Evolutionary conservation across 495 filamentous ascomycete genomes (phyloP).

Genomic region (Daldinia childiae): DNA sequence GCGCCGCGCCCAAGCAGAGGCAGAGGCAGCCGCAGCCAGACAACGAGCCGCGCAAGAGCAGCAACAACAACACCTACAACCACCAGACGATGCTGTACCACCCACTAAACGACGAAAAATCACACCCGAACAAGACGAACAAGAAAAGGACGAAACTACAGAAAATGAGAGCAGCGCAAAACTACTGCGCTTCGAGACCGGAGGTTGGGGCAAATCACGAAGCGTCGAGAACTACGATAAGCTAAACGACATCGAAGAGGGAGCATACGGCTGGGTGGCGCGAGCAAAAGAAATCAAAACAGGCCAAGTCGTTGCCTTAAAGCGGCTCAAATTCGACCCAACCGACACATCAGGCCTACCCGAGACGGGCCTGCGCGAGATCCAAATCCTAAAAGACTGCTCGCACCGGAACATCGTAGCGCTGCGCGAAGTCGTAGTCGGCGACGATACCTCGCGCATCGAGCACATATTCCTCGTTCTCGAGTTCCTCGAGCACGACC

Average conservation of each 20-base stretch:
- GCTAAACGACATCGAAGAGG: conserved; percentile 97
- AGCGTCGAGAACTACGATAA: conserved; percentile 90
- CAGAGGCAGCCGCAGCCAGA: conserved; percentile 42
- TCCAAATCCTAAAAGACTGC: conserved; percentile 64
- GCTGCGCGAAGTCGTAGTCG: conserved; percentile 86
- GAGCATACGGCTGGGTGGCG: conserved; percentile 94
- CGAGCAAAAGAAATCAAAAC: conserved; percentile 81
- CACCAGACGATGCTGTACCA: conserved; percentile 47
- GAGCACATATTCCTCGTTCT: conserved; percentile 94
- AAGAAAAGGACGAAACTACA: conserved; percentile 35
- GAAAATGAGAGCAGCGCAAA: conserved; percentile 44
- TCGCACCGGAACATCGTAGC: conserved; percentile 63
- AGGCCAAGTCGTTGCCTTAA: conserved; percentile 89
- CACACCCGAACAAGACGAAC: conserved; percentile 50
- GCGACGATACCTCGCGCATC: conserved; percentile 68
- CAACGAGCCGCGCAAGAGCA: conserved; percentile 56
- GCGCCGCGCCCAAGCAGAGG: conserved; percentile 39
- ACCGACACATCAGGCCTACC: conserved; percentile 82
- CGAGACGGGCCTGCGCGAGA: conserved; percentile 91
- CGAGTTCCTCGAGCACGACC: conserved; percentile 98
- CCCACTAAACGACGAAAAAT: conserved; percentile 67
- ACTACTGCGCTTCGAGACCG: conserved; percentile 75
- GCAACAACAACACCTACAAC: conserved; percentile 34
- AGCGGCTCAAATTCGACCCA: conserved; percentile 92
- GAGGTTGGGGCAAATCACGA: conserved; percentile 76